Evolutionary conservation across 192 early-diverging fungal genomes (phyloP), one percentile per base, ranked within the genome.

Genomic region (Coemansia sp.): DNA sequence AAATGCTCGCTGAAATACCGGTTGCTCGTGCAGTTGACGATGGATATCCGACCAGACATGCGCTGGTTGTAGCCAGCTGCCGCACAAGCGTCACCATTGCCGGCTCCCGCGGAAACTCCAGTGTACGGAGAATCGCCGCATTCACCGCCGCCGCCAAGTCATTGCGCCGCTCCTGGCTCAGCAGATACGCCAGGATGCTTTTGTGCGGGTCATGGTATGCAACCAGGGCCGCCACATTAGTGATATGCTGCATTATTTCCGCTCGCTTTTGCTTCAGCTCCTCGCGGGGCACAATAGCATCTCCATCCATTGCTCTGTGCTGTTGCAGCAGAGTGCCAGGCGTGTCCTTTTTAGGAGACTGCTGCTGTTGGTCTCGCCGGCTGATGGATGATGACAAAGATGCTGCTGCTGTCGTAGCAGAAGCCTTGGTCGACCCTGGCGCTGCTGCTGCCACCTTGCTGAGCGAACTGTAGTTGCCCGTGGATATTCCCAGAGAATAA

Each of bases 221-320:
- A 3, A 72, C 70, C 6, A 79, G 55, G 0, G 75, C 75, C 1
- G 70, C 75, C 6, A 73, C 75, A 23, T 72, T 64, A 17, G 75
- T 73, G 29, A 79, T 72, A 30, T 79, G 75, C 40, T 70, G 68
- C 68, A 77, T 70, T 23, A 77, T 67, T 36, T 70, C 74, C 0
- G 59, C 68, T 0, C 68, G 58, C 38, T 77, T 66, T 27, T 29
- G 33, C 36, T 79, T 79, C 4, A 72, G 57, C 59, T 79, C 75
- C 13, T 66, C 62, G 5, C 69, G 52, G 25, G 63, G 41, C 31
- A 79, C 70, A 22, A 77, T 50, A 1, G 53, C 53, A n/a, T 60
- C 68, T 10, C 54, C 50, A 20, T 34, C 55, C 1, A 3, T 30
- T 27, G 28, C 17, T 42, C 14, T 20, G 25, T 17, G 50, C 15